Base-by-base conservation (phyloP, 192 early-diverging fungal species). In the Linnemannia exigua region DNA sequence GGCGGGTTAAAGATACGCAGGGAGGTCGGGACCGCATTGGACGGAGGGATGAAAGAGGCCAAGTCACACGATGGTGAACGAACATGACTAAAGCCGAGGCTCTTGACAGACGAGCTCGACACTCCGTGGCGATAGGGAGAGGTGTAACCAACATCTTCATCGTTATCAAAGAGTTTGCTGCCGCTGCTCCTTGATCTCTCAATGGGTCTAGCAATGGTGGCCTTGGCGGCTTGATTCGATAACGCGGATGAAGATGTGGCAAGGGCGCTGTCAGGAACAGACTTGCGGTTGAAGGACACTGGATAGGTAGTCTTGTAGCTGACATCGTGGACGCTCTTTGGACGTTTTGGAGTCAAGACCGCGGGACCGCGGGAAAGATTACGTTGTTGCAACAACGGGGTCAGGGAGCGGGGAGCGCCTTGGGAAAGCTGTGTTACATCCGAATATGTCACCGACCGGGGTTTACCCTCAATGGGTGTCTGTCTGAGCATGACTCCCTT, bases 291-390 rank as follows among this genome's bases (percentile, higher is more conserved):
- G 15, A 72, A 25, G n/a, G 31, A 47, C n/a, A 50, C 28, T 31
- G 72, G 35, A 12, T 31, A 37, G 35, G 51, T 25, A 5, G 74
- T n/a, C 20, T 35, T 47, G 50, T 44, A 37, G 52, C n/a, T 61
- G 28, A 75, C n/a, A 37, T 75, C 74, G 3, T 75, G 74, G 20
- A 75, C 74, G 22, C 74, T 75, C 38, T 75, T 75, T 36, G 74
- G 74, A 63, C 74, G 51, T 7, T 51, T 20, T 61, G 74, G 54
- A 16, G 17, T 37, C 5, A 36, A 11, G 2, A 63, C 22, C 0
- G 54, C 35, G 14, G 37, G 74, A 19, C 14, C 15, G 28, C 58
- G 25, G 12, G 58, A 63, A 33, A 25, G 4, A 63, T 4, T 31
- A 25, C 28, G 28, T 63, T 63, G 58, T 31, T 63, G 58, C 28